Conservation (phyloP, 106 monocot species). For the Acorus calamus region DNA sequence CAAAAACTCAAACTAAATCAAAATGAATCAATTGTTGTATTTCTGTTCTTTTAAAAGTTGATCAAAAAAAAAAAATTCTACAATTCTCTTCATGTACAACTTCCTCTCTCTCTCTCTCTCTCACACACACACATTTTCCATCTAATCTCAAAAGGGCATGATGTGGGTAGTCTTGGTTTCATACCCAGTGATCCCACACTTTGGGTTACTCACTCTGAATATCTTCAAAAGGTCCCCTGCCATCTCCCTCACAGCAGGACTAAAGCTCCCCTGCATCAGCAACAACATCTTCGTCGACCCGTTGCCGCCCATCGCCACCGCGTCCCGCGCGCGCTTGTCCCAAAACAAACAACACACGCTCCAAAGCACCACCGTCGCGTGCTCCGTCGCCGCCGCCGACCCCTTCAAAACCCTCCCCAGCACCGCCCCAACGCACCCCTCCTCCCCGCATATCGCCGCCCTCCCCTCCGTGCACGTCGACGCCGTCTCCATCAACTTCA, state of each 20-base stretch:
- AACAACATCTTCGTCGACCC: constrained; percentile 62
- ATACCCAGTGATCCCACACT: constrained; percentile 49
- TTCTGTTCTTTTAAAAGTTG: no score
- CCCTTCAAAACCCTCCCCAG: constrained; percentile 51
- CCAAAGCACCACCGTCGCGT: constrained; percentile 71
- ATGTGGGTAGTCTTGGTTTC: constrained; percentile 70
- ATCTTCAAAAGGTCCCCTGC: constrained; percentile 61
- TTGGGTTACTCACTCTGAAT: constrained; percentile 33
- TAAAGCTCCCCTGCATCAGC: constrained; percentile 75
- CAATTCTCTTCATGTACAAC: no score
- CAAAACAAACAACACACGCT: constrained; percentile 45
- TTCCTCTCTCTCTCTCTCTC: no score
- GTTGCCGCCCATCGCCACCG: constrained; percentile 33
- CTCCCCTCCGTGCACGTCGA: constrained; percentile 45
- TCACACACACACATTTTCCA: background rate
- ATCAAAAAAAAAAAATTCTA: no score
- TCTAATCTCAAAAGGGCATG: constrained; percentile 62
- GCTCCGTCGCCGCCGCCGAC: constrained; percentile 41
- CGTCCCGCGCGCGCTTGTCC: constrained; percentile 58
- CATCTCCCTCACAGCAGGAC: constrained; percentile 65
- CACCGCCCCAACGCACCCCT: constrained; percentile 14
- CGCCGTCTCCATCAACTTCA: constrained; percentile 42
- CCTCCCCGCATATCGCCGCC: constrained; percentile 38
- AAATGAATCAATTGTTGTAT: no score
- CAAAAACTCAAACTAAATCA: no score